Percentiles rank a stretch among this genome's conserved stretches.
These are phyloP conservation scores for Pseudopyricularia javanii DNA, from an alignment of 2,329 filamentous ascomycete species.

Conservation along the genomic window DNA sequence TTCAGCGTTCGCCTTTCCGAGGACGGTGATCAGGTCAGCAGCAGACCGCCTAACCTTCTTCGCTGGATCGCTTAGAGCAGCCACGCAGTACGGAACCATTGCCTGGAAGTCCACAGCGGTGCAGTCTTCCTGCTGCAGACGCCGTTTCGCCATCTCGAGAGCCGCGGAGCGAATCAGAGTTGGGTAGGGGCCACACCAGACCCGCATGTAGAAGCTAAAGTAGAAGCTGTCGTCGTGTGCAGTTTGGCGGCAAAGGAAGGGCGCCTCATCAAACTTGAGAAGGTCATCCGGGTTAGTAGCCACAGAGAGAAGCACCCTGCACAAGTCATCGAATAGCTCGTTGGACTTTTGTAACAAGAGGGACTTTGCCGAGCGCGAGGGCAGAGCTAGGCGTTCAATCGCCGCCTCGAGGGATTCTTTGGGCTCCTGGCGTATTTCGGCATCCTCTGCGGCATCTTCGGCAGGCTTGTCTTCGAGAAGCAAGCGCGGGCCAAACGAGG, in stretches of 20 bases:
- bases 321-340: slow-evolving; percentile 45
- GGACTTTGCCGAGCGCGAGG: slow-evolving; percentile 20
- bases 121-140: slow-evolving; percentile 38
- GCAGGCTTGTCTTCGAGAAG: slow-evolving; percentile 30
- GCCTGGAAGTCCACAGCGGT: slow-evolving; percentile 57
- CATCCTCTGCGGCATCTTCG: slow-evolving; percentile 28
- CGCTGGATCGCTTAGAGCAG: slow-evolving; percentile 63
- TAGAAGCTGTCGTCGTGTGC: slow-evolving; percentile 53
- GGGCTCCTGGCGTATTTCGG: slow-evolving; percentile 12
- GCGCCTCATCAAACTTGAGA: slow-evolving; percentile 37
- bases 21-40: slow-evolving; percentile 48
- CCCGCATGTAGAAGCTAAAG: slow-evolving; percentile 61
- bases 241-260: slow-evolving; percentile 39
- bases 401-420: slow-evolving; percentile 24
- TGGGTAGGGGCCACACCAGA: slow-evolving; percentile 63
- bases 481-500: slow-evolving; percentile 48
- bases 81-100: slow-evolving; percentile 69
- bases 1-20: slow-evolving; percentile 36
- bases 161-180: slow-evolving; percentile 57
- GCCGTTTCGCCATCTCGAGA: slow-evolving; percentile 49
- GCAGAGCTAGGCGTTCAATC: slow-evolving; percentile 23
- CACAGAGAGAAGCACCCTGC: slow-evolving; percentile 43
- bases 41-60: slow-evolving; percentile 67
- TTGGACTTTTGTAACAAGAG: slow-evolving; percentile 40
- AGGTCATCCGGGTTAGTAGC: slow-evolving; percentile 31